Evolutionary conservation across 2,329 filamentous ascomycete genomes (phyloP).

Genomic region (Bipolaris sorokiniana): DNA sequence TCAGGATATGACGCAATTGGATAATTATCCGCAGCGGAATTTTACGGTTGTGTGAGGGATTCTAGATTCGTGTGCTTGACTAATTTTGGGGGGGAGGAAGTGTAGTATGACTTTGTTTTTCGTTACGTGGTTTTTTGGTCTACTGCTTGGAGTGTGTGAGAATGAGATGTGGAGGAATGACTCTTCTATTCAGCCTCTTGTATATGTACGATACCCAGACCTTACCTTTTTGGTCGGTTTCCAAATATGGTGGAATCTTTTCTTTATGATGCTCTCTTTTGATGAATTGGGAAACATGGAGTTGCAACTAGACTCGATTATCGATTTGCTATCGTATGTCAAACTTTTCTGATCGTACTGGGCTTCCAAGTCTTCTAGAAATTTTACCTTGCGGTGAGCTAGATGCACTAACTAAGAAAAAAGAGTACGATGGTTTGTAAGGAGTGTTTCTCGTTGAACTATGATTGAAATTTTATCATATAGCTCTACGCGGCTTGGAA

Average conservation of each 20-base stretch:
- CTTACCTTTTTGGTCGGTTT: too few species aligned
- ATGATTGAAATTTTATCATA: neutral
- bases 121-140: neutral
- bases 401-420: neutral
- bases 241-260: too few species aligned
- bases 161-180: neutral
- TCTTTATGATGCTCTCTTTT: too few species aligned
- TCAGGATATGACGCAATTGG: constrained; percentile 46
- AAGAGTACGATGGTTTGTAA: neutral
- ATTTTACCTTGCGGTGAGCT: neutral
- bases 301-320: neutral
- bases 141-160: neutral
- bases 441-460: neutral
- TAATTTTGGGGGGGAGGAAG: neutral
- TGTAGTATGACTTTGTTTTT: neutral
- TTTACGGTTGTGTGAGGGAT: constrained; percentile 37
- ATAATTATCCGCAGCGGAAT: constrained; percentile 37
- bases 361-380: neutral
- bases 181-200: neutral
- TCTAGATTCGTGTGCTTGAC: neutral
- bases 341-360: neutral
- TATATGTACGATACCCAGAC: too few species aligned
- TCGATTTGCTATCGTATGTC: neutral
- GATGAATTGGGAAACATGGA: neutral
- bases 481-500: neutral